These are phyloP conservation scores for Monosporascus ibericus DNA, from an alignment of 2,329 filamentous ascomycete genomes.

Conservation along the genomic window DNA sequence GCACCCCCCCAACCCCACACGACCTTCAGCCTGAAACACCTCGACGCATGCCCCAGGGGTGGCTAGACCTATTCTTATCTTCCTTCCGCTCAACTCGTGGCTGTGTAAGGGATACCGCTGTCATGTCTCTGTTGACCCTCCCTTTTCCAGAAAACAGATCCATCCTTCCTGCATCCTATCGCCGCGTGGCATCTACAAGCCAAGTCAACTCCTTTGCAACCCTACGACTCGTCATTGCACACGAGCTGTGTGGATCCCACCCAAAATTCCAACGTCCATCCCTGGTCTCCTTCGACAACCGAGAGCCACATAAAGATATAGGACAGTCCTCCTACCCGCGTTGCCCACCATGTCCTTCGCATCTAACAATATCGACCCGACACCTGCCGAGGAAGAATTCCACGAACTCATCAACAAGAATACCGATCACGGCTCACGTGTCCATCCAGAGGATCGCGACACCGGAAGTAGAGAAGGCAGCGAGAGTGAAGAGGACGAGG, in stretches of 20 bases:
- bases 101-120: background rate
- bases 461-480: constrained; percentile 34
- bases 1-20: constrained; percentile 2
- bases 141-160: too few relatives aligned
- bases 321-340: constrained; percentile 7
- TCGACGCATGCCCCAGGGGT: constrained; percentile 27
- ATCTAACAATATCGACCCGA: constrained; percentile 31
- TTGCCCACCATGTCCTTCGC: constrained; percentile 39
- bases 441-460: constrained; percentile 56
- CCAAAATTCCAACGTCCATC: background rate
- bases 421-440: constrained; percentile 32
- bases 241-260: background rate
- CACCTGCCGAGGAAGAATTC: constrained; percentile 62
- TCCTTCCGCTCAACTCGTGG: background rate
- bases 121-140: too few relatives aligned
- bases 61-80: background rate
- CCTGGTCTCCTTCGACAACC: constrained; percentile 2
- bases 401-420: constrained; percentile 56
- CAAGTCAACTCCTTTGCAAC: background rate
- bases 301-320: constrained; percentile 12
- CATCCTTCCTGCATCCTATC: background rate
- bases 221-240: background rate
- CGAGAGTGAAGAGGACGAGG: constrained; percentile 47
- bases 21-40: constrained; percentile 29
- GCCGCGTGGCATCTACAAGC: background rate